Percentiles rank a stretch among this genome's conserved stretches.
These are phyloP conservation scores for Fallopia convolvulus DNA, from an alignment of 148 eudicot genomes.

Conservation along the genomic window DNA sequence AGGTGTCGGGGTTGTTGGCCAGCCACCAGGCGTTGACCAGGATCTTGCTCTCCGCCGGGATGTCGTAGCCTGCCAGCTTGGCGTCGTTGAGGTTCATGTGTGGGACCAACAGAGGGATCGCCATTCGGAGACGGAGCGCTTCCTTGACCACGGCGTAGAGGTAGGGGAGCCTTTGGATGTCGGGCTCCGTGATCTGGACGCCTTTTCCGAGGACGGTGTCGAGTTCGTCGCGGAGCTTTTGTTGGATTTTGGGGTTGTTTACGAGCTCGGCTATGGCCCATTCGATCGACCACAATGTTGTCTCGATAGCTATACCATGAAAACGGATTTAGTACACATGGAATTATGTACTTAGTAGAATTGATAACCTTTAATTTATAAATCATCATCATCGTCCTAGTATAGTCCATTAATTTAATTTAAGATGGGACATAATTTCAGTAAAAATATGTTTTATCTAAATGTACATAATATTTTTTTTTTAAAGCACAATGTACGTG, in stretches of 20 bases:
- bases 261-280: slow-evolving; percentile 72
- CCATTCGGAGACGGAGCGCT: slow-evolving; percentile 43
- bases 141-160: slow-evolving; percentile 54
- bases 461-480: too few species aligned
- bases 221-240: slow-evolving; percentile 43
- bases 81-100: slow-evolving; percentile 74
- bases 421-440: too few species aligned
- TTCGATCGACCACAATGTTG: slow-evolving; percentile 69
- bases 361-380: too few species aligned
- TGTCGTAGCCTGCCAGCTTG: slow-evolving; percentile 47
- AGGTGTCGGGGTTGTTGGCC: slow-evolving; percentile 56
- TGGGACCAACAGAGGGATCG: slow-evolving; percentile 61
- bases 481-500: too few species aligned
- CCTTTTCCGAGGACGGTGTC: slow-evolving; percentile 25
- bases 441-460: too few species aligned
- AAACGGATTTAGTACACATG: too few species aligned
- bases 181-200: slow-evolving; percentile 34
- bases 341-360: too few species aligned
- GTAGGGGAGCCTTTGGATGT: slow-evolving; percentile 39
- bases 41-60: slow-evolving; percentile 53
- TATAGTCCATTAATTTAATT: too few species aligned
- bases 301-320: slow-evolving; percentile 43
- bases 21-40: slow-evolving; percentile 79
- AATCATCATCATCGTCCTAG: too few species aligned
- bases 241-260: slow-evolving; percentile 52